Conservation (phyloP, 306 rosid genomes). For the Castanopsis chinensis region DNA sequence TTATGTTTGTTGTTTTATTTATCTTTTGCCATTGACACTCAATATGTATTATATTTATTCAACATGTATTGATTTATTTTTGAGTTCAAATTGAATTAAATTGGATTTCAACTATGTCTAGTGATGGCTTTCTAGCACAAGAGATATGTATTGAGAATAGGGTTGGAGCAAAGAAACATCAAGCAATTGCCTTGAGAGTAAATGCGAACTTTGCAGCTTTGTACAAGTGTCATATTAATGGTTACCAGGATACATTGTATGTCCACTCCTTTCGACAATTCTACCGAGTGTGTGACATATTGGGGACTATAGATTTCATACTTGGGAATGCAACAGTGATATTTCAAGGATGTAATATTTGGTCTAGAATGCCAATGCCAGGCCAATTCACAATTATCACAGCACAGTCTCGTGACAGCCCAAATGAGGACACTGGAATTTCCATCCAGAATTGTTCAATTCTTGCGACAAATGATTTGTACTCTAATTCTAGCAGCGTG, state of each 20-base stretch:
- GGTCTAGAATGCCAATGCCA: slow-evolving; percentile 53
- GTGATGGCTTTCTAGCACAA: slow-evolving; percentile 78
- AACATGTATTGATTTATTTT: too few species aligned
- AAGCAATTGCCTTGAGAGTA: slow-evolving; percentile 73
- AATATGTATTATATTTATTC: too few species aligned
- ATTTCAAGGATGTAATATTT: slow-evolving; percentile 52
- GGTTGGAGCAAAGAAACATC: slow-evolving; percentile 69
- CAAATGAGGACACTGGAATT: slow-evolving; percentile 65
- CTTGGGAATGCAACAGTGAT: slow-evolving; percentile 77
- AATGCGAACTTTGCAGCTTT: slow-evolving; percentile 66
- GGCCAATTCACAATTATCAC: slow-evolving; percentile 64
- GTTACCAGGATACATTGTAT: slow-evolving; percentile 70
- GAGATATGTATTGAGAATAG: slow-evolving; percentile 64
- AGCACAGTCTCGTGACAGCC: slow-evolving; percentile 59
- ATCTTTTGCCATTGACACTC: too few species aligned
- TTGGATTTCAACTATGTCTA: slow-evolving; percentile 55
- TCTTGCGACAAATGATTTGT: slow-evolving; percentile 44
- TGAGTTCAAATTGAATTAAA: too few species aligned
- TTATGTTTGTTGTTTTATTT: too few species aligned
- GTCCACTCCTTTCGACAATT: slow-evolving; percentile 81
- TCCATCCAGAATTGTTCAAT: slow-evolving; percentile 75
- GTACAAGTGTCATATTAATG: slow-evolving; percentile 53
- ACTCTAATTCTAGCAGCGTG: slow-evolving; percentile 24
- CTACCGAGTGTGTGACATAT: slow-evolving; percentile 75
- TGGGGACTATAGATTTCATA: slow-evolving; percentile 70